Base-by-base conservation (phyloP, 257 asterid genomes). In the Ophiorrhiza pumila region DNA sequence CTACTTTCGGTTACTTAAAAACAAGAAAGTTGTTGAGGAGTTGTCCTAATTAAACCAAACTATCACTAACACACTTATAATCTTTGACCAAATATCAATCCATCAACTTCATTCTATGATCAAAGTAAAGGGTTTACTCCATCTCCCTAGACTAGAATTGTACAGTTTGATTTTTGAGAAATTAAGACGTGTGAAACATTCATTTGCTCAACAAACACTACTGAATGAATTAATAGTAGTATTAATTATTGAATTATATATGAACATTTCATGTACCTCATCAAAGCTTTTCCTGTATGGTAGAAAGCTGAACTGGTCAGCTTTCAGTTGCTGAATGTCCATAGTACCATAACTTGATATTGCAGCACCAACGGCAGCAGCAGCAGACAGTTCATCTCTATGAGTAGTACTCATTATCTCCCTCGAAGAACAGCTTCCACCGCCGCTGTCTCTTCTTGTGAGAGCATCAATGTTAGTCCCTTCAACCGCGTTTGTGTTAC, bases 271-370 rank as follows among this genome's bases (percentile, higher is more conserved):
- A 69, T 55, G 23, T 89, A 93, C 97, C 94, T 94, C 93, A 58
- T 90, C 96, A 72, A 91, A 93, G 79, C 81, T 73, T 83, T 90
- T 94, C 71, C 91, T 84, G 71, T 77, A 90, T 7, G 91, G 95
- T 14, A 86, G 85, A 79, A 80, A 95, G 69, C 89, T 69, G 81
- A 91, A 93, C 50, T 90, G 94, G 53, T 88, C 93, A 14, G 89
- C 80, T 80, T 90, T 90, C 57, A 85, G 69, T 43, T 87, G 98
- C 71, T 88, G 97, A 47, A 91, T 87, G 35, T 90, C 90, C 73
- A 88, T 62, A 15, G 83, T 80, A 62, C 79, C 77, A 20, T 86
- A 89, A 64, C 82, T 55, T 13, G 91, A 83, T 50, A 89, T 76
- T 1, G 89, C 80, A 45, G 84, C 80, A 20, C 79, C 85, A 56